These are phyloP conservation scores for Pseudocercospora eumusae DNA, from an alignment of 2,329 filamentous ascomycete species.

Conservation along the genomic window DNA sequence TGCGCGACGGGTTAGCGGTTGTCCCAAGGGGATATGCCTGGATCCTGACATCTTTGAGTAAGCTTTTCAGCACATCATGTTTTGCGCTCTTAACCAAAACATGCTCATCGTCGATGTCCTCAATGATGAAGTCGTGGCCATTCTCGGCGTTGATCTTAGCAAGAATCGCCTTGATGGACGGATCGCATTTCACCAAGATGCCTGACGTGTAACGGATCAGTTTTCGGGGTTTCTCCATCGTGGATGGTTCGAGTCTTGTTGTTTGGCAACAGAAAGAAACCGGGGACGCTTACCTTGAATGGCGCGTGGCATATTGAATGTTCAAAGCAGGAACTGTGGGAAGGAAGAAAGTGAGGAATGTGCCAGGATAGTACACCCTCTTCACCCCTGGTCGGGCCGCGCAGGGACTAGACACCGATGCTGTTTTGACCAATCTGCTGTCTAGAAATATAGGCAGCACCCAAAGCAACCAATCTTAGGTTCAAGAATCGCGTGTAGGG, in stretches of 20 bases:
- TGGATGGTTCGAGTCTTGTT: not conserved
- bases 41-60: conserved; percentile 63
- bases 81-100: conserved; percentile 75
- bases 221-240: conserved; percentile 2
- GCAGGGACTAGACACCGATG: no score
- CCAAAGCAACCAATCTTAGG: no score
- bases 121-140: conserved; percentile 73
- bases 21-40: not conserved
- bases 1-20: conserved; percentile 23
- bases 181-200: conserved; percentile 77
- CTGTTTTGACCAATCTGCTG: no score
- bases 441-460: no score
- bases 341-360: not conserved
- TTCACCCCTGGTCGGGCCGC: no score
- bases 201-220: conserved; percentile 45
- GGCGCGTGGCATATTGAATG: conserved; percentile 31
- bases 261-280: not conserved
- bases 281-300: conserved; percentile 26
- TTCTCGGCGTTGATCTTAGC: conserved; percentile 69
- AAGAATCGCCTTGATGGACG: conserved; percentile 85
- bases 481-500: no score
- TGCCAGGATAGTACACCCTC: no score
- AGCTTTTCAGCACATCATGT: conserved; percentile 65
- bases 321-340: not conserved
- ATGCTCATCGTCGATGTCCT: conserved; percentile 76